Conservation (phyloP, 148 eudicot species). For the Rhododendron henanense region DNA sequence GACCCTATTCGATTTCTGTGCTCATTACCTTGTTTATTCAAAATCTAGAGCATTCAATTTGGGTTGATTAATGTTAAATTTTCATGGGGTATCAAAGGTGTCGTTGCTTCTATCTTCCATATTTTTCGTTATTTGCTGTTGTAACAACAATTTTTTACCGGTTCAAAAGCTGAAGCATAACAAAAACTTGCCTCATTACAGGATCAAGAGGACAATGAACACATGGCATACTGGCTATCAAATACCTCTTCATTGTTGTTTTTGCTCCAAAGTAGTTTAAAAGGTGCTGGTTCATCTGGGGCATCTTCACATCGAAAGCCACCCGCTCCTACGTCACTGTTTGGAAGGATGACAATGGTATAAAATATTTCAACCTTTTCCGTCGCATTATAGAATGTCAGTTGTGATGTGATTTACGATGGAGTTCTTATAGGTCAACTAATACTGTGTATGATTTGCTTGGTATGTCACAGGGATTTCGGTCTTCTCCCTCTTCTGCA, state of each 20-base stretch:
- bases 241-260: slow-evolving; percentile 84
- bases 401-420: not conserved
- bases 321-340: slow-evolving; percentile 80
- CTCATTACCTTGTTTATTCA: not conserved
- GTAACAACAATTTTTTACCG: not conserved
- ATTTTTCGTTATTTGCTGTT: not conserved
- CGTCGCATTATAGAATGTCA: not conserved
- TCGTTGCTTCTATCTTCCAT: not conserved
- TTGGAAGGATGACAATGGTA: slow-evolving; percentile 99
- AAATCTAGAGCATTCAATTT: not conserved
- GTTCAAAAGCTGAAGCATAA: slow-evolving; percentile 1
- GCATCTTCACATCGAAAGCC: slow-evolving; percentile 64
- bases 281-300: slow-evolving; percentile 56
- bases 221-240: slow-evolving; percentile 95
- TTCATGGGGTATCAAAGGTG: not conserved
- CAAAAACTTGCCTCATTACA: slow-evolving; percentile 24
- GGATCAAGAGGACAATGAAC: slow-evolving; percentile 85
- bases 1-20: not conserved
- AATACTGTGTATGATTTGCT: not conserved
- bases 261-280: slow-evolving; percentile 82
- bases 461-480: slow-evolving; percentile 58
- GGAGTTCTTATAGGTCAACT: not conserved
- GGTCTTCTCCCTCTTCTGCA: slow-evolving; percentile 83
- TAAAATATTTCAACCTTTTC: slow-evolving; percentile 8
- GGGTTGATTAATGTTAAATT: not conserved